Evolutionary conservation across 108 stramenopile genomes (phyloP).

Genomic region (Skeletonema costatum): DNA sequence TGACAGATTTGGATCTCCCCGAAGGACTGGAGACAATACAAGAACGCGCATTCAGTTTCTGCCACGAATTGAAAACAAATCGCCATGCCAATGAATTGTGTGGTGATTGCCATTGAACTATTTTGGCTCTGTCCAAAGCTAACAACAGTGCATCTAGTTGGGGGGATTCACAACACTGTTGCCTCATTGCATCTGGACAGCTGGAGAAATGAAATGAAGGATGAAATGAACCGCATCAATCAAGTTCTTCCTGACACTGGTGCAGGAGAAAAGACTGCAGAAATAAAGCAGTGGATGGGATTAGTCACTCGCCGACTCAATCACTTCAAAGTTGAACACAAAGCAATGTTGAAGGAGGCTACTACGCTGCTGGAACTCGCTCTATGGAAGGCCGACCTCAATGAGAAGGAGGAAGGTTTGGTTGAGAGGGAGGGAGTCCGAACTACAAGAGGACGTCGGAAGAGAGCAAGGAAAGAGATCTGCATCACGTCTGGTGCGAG

Average conservation of each 20-base stretch:
- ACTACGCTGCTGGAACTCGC: neutral
- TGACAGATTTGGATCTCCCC: neutral
- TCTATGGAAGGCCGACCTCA: neutral
- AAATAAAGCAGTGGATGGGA: neutral
- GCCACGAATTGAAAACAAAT: neutral
- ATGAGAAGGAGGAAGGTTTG: no score
- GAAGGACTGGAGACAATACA: neutral
- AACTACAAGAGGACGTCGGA: no score
- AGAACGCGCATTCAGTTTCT: neutral
- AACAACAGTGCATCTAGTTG: neutral
- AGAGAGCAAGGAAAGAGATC: no score
- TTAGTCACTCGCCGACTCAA: neutral
- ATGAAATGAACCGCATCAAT: neutral
- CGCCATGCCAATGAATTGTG: neutral
- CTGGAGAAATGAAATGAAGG: neutral
- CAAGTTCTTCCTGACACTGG: neutral
- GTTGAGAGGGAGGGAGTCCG: no score
- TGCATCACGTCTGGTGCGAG: no score
- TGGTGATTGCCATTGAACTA: neutral
- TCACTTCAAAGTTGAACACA: neutral
- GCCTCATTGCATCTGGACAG: neutral
- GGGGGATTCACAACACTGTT: neutral
- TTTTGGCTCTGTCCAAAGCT: neutral
- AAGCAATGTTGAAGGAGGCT: neutral
- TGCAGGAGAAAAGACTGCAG: neutral